These are phyloP conservation scores for Pseudocercospora vitis DNA, from an alignment of 2,329 filamentous ascomycete species.

Conservation along the genomic window DNA sequence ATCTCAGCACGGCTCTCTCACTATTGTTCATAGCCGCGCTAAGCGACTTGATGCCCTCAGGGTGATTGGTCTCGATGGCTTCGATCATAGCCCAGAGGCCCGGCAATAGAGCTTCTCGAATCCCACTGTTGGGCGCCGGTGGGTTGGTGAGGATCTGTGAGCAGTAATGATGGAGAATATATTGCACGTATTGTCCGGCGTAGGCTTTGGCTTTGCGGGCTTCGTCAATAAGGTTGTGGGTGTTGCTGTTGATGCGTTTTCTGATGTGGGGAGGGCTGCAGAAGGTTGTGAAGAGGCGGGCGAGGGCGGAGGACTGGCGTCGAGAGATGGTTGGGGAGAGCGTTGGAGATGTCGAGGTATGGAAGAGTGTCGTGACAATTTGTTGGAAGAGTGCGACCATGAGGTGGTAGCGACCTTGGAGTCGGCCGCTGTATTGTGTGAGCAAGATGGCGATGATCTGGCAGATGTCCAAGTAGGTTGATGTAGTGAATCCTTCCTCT, in stretches of 20 bases:
- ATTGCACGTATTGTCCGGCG: conserved; percentile 58
- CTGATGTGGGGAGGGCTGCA: conserved; percentile 59
- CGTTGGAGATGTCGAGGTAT: conserved; percentile 28
- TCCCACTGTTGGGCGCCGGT: conserved; percentile 46
- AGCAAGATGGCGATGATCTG: conserved; percentile 54
- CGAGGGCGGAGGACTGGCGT: conserved; percentile 52
- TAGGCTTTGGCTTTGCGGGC: conserved; percentile 59
- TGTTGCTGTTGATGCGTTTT: conserved; percentile 25
- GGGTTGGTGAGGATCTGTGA: conserved; percentile 52
- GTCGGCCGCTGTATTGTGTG: conserved; percentile 57
- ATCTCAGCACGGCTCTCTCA: conserved; percentile 54
- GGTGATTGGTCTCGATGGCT: conserved; percentile 47
- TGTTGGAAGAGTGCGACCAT: conserved; percentile 56
- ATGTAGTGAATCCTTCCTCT: conserved; percentile 31
- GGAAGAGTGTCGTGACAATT: conserved; percentile 58
- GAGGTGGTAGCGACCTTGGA: conserved; percentile 62
- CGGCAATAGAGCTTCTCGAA: conserved; percentile 54
- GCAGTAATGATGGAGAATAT: conserved; percentile 59
- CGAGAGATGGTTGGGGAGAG: conserved; percentile 29
- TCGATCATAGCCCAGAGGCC: conserved; percentile 56
- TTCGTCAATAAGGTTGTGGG: conserved; percentile 55
- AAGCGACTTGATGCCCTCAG: conserved; percentile 52
- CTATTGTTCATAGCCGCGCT: conserved; percentile 55
- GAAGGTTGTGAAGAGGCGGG: conserved; percentile 59
- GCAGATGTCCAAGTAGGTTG: conserved; percentile 57